Percentiles rank a stretch among this genome's conserved stretches.
phyloP scores from a whole-genome alignment of 2,329 filamentous ascomycete species.

The Blastomyces gilchristii region DNA sequence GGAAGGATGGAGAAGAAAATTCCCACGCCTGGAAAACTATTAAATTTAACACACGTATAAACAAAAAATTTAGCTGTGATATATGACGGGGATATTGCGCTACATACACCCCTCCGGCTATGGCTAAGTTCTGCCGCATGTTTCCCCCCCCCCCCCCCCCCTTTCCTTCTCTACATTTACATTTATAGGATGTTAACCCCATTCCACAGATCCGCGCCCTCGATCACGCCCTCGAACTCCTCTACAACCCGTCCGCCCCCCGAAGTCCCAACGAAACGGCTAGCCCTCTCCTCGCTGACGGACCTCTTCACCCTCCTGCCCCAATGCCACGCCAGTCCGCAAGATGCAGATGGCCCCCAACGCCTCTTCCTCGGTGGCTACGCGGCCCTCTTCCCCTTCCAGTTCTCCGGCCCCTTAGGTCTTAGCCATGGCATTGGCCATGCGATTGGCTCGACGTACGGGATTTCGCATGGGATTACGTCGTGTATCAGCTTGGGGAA shows the following conservation, averaged over 20 bases:
- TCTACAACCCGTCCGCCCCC: conserved; percentile 14
- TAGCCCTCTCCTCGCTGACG: conserved; percentile 10
- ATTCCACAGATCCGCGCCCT: conserved; percentile 13
- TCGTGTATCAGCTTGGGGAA: conserved; percentile 14
- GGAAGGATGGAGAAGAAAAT: not conserved
- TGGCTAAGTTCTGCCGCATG: conserved; percentile 15
- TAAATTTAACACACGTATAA: not conserved
- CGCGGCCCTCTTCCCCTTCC: conserved; percentile 12
- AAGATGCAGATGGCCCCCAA: conserved; percentile 14
- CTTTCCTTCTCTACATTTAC: not conserved
- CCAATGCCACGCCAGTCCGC: conserved; percentile 9
- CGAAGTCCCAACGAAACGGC: conserved; percentile 12
- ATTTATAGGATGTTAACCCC: not conserved
- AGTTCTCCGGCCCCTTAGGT: conserved; percentile 10
- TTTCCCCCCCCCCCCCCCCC: too few relatives aligned
- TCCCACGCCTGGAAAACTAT: not conserved
- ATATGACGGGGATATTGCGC: conserved; percentile 3
- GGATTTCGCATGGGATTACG: conserved; percentile 15
- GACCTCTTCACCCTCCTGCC: conserved; percentile 13
- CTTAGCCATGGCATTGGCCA: conserved; percentile 15
- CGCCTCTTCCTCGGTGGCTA: conserved; percentile 12
- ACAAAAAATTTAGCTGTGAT: not conserved
- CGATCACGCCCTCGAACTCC: conserved; percentile 15
- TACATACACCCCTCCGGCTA: conserved; percentile 5
- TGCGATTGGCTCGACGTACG: conserved; percentile 14